These are phyloP conservation scores for Amanita phalloides DNA, from an alignment of 768 basidiomycete species.

Conservation along the genomic window DNA sequence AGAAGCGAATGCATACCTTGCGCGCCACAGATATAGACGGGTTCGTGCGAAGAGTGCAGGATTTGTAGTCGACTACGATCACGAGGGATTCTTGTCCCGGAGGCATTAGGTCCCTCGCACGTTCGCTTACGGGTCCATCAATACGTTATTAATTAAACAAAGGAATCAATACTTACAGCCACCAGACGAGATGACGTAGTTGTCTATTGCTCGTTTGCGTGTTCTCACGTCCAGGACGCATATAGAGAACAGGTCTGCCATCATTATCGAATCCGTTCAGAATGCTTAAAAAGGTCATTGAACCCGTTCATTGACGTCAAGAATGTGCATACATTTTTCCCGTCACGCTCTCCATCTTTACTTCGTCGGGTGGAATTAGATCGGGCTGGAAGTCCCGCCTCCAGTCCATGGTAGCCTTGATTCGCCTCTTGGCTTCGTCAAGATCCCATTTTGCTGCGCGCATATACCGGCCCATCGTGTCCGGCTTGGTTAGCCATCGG, in stretches of 20 bases:
- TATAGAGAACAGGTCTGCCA: slow-evolving; percentile 80
- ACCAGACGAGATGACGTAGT: slow-evolving; percentile 79
- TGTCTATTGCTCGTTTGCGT: slow-evolving; percentile 71
- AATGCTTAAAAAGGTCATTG: slow-evolving; percentile 31
- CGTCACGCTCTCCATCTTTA: slow-evolving; percentile 70
- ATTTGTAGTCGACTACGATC: slow-evolving; percentile 81
- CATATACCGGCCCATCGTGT: slow-evolving; percentile 68
- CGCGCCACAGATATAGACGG: slow-evolving; percentile 74
- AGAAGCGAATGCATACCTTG: slow-evolving; percentile 32
- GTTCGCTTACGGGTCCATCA: slow-evolving; percentile 41
- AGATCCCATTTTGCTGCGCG: slow-evolving; percentile 80
- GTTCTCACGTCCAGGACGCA: slow-evolving; percentile 84
- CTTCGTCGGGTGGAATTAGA: slow-evolving; percentile 71
- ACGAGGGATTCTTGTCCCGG: slow-evolving; percentile 73
- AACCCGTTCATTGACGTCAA: neutral
- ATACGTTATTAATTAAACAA: neutral
- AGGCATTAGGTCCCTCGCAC: slow-evolving; percentile 85
- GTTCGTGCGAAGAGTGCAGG: slow-evolving; percentile 71
- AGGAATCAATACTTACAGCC: slow-evolving; percentile 44
- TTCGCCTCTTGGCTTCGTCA: slow-evolving; percentile 65
- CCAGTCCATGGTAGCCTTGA: slow-evolving; percentile 77
- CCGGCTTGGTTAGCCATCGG: slow-evolving; percentile 62
- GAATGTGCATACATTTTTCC: slow-evolving; percentile 66
- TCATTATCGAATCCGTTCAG: slow-evolving; percentile 80
- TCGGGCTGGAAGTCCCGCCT: slow-evolving; percentile 79